phyloP scores from a whole-genome alignment of 2,329 filamentous ascomycete genomes.

The Phyllosticta paracitricarpa region DNA sequence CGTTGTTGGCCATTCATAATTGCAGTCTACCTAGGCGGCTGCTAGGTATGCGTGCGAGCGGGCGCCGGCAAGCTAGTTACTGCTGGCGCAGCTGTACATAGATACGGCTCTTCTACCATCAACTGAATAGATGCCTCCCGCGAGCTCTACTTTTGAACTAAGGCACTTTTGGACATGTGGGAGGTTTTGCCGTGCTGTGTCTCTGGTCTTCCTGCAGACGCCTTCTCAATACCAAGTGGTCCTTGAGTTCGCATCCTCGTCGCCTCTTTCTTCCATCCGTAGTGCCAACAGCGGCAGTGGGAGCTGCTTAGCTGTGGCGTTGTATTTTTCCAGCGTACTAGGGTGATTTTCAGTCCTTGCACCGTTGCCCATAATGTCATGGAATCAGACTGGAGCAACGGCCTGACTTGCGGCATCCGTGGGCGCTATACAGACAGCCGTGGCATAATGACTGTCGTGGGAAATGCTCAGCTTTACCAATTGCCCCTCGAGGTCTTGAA shows the following conservation, averaged over 20 bases:
- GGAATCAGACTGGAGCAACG: neutral
- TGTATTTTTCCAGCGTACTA: too few species aligned
- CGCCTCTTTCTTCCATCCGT: too few species aligned
- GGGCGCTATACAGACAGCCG: conserved; percentile 38
- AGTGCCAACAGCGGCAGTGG: too few species aligned
- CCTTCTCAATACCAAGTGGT: too few species aligned
- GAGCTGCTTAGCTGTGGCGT: too few species aligned
- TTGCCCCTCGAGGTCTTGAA: conserved; percentile 28
- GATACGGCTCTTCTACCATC: neutral
- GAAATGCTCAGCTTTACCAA: conserved; percentile 69
- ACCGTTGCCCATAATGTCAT: neutral
- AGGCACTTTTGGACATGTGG: too few species aligned
- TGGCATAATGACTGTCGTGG: conserved; percentile 77
- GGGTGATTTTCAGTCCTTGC: too few species aligned
- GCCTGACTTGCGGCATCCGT: neutral
- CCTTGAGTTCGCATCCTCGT: too few species aligned
- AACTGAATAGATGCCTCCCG: neutral
- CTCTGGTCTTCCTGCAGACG: too few species aligned
- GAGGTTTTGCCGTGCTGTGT: too few species aligned
- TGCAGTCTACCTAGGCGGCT: neutral
- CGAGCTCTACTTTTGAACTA: neutral
- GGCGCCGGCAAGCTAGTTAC: neutral
- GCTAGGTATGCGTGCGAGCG: neutral
- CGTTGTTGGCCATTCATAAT: neutral
- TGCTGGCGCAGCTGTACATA: neutral